These are phyloP conservation scores for Anastatica hierochuntica DNA, from an alignment of 345 rosid genomes.

Conservation along the genomic window DNA sequence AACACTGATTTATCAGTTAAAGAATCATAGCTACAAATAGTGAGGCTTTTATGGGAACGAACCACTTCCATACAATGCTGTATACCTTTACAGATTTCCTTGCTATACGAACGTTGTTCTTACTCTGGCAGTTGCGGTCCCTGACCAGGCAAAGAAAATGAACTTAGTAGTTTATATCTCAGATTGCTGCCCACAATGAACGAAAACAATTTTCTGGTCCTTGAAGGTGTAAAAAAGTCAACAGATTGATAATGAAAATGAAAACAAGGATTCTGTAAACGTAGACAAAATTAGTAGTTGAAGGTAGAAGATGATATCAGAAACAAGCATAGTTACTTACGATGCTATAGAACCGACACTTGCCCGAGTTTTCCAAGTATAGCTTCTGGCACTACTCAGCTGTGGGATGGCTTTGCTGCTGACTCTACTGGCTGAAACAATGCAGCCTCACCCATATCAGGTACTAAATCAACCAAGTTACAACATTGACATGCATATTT, in stretches of 20 bases:
- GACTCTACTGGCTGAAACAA: conserved; percentile 42
- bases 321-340: conserved; percentile 32
- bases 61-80: conserved; percentile 7
- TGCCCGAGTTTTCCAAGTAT: conserved; percentile 28
- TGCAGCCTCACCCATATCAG: conserved; percentile 10
- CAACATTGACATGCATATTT: no score
- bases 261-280: not conserved
- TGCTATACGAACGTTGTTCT: conserved; percentile 13
- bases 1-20: no score
- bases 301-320: not conserved
- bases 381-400: conserved; percentile 30
- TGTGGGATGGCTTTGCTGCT: conserved; percentile 28
- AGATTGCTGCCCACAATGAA: not conserved
- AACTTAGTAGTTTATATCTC: conserved; percentile 7
- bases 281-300: not conserved
- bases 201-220: not conserved
- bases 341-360: conserved; percentile 36
- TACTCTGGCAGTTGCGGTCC: conserved; percentile 30
- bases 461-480: no score
- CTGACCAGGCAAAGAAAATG: conserved; percentile 24
- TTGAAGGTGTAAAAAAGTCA: not conserved
- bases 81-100: conserved; percentile 45
- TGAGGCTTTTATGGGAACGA: not conserved
- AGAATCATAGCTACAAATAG: not conserved
- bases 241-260: no score